Evolutionary conservation across 805 yeast species (phyloP).

Genomic region (Myxozyma kluyveri): DNA sequence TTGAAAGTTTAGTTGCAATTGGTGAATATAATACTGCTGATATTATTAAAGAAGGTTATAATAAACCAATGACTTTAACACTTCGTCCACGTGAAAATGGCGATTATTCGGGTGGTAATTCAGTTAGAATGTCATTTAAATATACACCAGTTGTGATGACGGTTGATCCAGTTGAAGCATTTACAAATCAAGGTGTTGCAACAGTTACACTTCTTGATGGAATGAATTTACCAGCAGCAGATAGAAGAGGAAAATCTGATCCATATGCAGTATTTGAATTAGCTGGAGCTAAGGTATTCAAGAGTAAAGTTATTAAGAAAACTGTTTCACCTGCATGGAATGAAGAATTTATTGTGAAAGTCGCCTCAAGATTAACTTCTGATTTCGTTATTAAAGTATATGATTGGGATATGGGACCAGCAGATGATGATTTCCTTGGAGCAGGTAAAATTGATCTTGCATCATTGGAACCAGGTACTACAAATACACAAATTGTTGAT

Average conservation of each 20-base stretch:
- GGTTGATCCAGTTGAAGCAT: conserved; percentile 72
- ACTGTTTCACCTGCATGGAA: conserved; percentile 90
- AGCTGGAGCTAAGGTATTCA: conserved; percentile 62
- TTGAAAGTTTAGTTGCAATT: conserved; percentile 59
- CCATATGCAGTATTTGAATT: conserved; percentile 74
- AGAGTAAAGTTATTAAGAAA: conserved; percentile 78
- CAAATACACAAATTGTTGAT: conserved; percentile 51
- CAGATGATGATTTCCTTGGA: conserved; percentile 79
- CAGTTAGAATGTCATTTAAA: conserved; percentile 47
- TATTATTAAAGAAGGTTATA: conserved; percentile 62
- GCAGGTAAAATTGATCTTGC: conserved; percentile 55
- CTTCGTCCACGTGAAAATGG: conserved; percentile 51
- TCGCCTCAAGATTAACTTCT: conserved; percentile 63
- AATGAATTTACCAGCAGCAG: conserved; percentile 74
- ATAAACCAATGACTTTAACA: conserved; percentile 55
- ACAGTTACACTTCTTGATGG: conserved; percentile 63
- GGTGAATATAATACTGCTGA: conserved; percentile 63
- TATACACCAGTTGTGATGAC: conserved; percentile 72
- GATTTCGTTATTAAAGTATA: conserved; percentile 54
- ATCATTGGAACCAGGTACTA: conserved; percentile 58
- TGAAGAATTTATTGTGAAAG: conserved; percentile 57
- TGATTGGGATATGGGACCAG: conserved; percentile 96
- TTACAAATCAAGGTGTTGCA: conserved; percentile 70
- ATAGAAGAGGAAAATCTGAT: conserved; percentile 82
- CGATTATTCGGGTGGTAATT: conserved; percentile 32